Conservation (phyloP, 208 protist species). For the Acanthamoeba castellanii region DNA sequence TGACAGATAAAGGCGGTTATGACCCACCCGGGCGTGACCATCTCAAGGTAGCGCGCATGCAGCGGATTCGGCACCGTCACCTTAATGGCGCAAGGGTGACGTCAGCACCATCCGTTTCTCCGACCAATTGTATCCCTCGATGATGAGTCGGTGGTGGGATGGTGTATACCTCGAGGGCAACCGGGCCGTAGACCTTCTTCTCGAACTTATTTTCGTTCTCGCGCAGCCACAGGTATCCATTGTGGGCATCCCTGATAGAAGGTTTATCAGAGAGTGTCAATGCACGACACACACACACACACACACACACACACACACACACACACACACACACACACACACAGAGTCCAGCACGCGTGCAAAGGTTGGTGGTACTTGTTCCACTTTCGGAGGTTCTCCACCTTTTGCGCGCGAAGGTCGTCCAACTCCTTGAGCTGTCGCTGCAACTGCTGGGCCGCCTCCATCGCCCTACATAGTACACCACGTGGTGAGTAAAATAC, state of each 20-base stretch:
- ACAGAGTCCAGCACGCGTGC: neutral
- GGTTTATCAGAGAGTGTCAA: too few relatives aligned
- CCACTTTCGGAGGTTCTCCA: neutral
- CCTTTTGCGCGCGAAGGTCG: neutral
- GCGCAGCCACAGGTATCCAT: constrained; percentile 59
- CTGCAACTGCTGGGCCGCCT: constrained; percentile 44
- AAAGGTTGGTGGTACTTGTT: neutral
- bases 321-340: neutral
- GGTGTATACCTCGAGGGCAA: constrained; percentile 76
- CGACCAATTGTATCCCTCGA: too few relatives aligned
- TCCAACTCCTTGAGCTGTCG: constrained; percentile 18
- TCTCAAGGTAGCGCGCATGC: constrained; percentile 78
- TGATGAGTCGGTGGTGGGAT: neutral
- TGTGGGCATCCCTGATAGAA: neutral
- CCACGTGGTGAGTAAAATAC: neutral
- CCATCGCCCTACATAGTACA: neutral
- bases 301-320: too few relatives aligned
- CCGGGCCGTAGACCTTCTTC: constrained; percentile 78
- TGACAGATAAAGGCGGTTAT: constrained; percentile 18
- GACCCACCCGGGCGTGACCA: neutral
- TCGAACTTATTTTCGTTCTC: constrained; percentile 77
- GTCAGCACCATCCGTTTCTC: too few relatives aligned
- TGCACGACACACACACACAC: too few relatives aligned
- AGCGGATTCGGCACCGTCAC: constrained; percentile 58
- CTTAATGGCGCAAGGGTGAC: neutral